A percentile compares a stretch with the other conserved stretches of the same genome.
phyloP scores from a whole-genome alignment of 2,329 filamentous ascomycete genomes.

The Whalleya microplaca region DNA sequence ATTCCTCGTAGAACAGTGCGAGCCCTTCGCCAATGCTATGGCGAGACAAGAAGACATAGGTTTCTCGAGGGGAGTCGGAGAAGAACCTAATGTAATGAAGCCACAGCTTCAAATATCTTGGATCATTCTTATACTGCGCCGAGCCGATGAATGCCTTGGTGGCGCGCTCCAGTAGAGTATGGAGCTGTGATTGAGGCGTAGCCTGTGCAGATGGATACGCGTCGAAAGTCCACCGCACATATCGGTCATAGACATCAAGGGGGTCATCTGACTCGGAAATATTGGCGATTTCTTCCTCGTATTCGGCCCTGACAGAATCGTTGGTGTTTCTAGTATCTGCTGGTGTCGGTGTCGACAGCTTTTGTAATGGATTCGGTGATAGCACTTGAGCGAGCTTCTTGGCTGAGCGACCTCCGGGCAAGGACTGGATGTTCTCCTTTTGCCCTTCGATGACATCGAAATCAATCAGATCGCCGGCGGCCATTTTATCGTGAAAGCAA shows the following conservation, averaged over 20 bases:
- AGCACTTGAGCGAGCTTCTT: slow-evolving; percentile 84
- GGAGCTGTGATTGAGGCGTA: slow-evolving; percentile 86
- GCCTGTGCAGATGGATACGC: slow-evolving; percentile 94
- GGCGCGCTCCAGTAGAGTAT: slow-evolving; percentile 86
- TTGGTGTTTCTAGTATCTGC: slow-evolving; percentile 77
- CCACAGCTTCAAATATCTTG: slow-evolving; percentile 91
- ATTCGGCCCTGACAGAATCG: slow-evolving; percentile 79
- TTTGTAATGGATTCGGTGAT: slow-evolving; percentile 66
- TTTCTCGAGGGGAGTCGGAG: slow-evolving; percentile 89
- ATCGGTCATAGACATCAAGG: slow-evolving; percentile 92
- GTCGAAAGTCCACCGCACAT: slow-evolving; percentile 95
- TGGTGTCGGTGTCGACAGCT: slow-evolving; percentile 65
- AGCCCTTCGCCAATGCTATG: slow-evolving; percentile 85
- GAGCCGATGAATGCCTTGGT: slow-evolving; percentile 89
- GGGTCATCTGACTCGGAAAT: slow-evolving; percentile 92
- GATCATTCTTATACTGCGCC: slow-evolving; percentile 90
- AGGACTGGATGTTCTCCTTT: slow-evolving; percentile 96
- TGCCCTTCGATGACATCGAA: slow-evolving; percentile 96
- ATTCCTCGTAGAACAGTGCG: slow-evolving; percentile 96
- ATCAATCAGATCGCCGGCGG: slow-evolving; percentile 59
- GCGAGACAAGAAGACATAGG: slow-evolving; percentile 86
- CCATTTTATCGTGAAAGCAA: slow-evolving; percentile 45
- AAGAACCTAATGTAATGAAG: slow-evolving; percentile 92
- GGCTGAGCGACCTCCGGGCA: slow-evolving; percentile 86
- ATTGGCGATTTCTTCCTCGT: slow-evolving; percentile 78